Conservation (phyloP, 331 rosid species). For the Cydonia oblonga region DNA sequence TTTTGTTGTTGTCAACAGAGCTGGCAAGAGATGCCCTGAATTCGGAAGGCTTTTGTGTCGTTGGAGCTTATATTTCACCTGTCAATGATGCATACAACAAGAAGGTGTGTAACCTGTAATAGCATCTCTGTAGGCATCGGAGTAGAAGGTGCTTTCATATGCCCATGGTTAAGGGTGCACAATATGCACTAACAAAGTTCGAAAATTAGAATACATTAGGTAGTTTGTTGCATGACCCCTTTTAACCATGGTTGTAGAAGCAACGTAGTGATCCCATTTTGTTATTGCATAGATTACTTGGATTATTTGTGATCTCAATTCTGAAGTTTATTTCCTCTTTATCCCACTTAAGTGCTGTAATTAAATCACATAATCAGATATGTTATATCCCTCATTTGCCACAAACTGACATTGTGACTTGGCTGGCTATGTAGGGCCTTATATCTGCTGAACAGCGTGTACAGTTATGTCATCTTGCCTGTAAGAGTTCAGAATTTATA, state of each 20-base stretch:
- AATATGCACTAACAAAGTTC: neutral
- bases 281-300: too few species aligned
- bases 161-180: neutral
- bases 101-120: constrained; percentile 33
- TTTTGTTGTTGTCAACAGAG: constrained; percentile 3
- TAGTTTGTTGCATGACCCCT: neutral
- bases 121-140: neutral
- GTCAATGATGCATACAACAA: constrained; percentile 22
- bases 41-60: too few species aligned
- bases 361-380: neutral
- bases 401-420: constrained; percentile 10
- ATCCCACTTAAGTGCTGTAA: neutral
- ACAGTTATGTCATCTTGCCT: constrained; percentile 52
- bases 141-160: neutral
- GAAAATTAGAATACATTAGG: neutral
- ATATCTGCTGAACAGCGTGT: constrained; percentile 66
- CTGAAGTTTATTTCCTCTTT: too few species aligned
- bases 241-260: neutral
- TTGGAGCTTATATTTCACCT: too few species aligned
- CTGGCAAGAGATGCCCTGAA: too few species aligned
- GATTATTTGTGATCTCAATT: too few species aligned
- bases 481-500: constrained; percentile 63
- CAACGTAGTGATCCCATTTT: neutral
- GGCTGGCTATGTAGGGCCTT: constrained; percentile 36
- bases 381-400: neutral